Base-by-base conservation (phyloP, 2,329 filamentous ascomycete genomes). In the Nigrospora oryzae region DNA sequence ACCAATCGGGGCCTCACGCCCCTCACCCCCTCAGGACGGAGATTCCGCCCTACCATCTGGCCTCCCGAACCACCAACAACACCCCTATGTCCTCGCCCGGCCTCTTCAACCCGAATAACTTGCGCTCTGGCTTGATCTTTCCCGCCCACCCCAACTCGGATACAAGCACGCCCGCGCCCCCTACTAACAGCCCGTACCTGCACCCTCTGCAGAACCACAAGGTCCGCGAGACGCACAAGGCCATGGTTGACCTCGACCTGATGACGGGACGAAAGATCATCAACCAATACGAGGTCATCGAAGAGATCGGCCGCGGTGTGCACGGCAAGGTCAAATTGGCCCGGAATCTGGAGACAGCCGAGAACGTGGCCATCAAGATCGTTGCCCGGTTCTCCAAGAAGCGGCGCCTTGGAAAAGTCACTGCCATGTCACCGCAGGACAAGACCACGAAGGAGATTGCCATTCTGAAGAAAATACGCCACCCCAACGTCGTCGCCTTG, bases 261-360 rank as follows among this genome's bases (percentile, higher is more conserved):
- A 76, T 89, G 50, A 95, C 91, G 5, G 93, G 93, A 47, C 87
- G 93, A 51, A 98, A 98, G 68, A 76, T 90, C 43, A 95, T 98
- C 72, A 98, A 98, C 59, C 86, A 96, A 61, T 98, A 98, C 68
- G 89, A 96, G 65, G 88, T 98, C 56, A 85, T 97, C 52, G 87
- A 95, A 63, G 93, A 98, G 66, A 87, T 98, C 44, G 93, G 93
- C 45, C 85, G 93, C 48, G 93, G 93, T 42, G 88, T 95, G 57
- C 93, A 98, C 62, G 93, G 93, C 58, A 98, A 97, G 69, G 93
- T 98, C 59, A 98, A 98, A 68, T 75, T 96, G 40, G 93, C 90
- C 40, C 81, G 89, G 44, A 89, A 94, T 60, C 71, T 89, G 38
- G 72, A 83, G 45, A 89, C 79, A 2, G 77, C 77, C 49, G 83